Base-by-base conservation (phyloP, 768 basidiomycete species). In the Hemileccinum rubropunctum region DNA sequence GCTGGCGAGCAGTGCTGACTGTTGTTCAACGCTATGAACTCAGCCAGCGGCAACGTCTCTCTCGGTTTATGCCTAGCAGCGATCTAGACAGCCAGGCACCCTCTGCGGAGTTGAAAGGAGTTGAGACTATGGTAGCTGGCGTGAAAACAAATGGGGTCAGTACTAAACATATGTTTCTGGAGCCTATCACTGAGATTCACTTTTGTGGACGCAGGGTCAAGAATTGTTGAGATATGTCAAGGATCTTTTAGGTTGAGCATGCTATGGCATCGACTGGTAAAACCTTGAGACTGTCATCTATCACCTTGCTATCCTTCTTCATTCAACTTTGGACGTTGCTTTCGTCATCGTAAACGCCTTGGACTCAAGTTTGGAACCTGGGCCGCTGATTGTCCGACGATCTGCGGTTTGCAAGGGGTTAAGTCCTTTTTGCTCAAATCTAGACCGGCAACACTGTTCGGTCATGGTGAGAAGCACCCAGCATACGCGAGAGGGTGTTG, bases 1-100 rank as follows among this genome's bases (percentile, higher is more conserved):
- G 90, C 14, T 92, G 90, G 90, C 75, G 84, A 32, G 89, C 89
- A 11, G 82, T 88, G n/a, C 66, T 91, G 51, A 77, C 78, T 7
- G 77, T 87, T 20, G 73, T 89, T 15, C 66, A 83, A 45, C 78
- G 89, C 20, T 80, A 86, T 58, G 84, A 84, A 6, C 71, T 83
- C 63, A 77, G 78, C 9, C 79, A 83, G 58, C 76, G 81, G 53
- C 73, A 73, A 54, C 79, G 79, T 41, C 37, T 57, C 43, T 57
- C 54, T 53, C 76, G 72, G 28, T 69, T 67, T 57, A 45, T 50
- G 28, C 40, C 53, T 20, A 48, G 36, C 14, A 40, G 49, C 34
- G 51, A 47, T 34, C 51, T 21, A 13, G 56, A 40, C 26, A n/a
- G 68, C 61, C 63, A 78, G 77, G 14, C 65, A 71, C 21, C 56